Conservation (phyloP, 2,329 filamentous ascomycete genomes). For the Penicillium griseofulvum region DNA sequence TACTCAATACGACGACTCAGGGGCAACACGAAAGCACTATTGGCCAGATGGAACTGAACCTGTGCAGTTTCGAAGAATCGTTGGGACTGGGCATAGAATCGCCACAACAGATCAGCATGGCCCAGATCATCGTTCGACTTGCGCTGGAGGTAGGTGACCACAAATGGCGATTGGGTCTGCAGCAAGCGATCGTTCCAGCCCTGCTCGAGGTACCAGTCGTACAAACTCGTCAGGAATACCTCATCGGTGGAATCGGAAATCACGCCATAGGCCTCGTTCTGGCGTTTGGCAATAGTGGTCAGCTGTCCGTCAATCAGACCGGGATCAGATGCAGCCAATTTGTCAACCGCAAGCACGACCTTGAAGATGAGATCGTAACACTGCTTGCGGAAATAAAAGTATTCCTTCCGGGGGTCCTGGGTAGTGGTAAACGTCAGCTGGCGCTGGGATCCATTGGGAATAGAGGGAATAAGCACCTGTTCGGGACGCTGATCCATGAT, state of each 20-base stretch:
- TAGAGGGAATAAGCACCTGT: slow-evolving; percentile 39
- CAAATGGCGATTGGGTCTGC: slow-evolving; percentile 77
- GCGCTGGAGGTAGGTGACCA: slow-evolving; percentile 79
- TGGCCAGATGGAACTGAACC: slow-evolving; percentile 79
- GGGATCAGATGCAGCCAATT: slow-evolving; percentile 64
- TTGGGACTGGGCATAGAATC: slow-evolving; percentile 82
- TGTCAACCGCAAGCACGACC: slow-evolving; percentile 76
- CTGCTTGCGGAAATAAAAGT: slow-evolving; percentile 68
- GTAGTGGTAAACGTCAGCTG: slow-evolving; percentile 13
- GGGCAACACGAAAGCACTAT: slow-evolving; percentile 74
- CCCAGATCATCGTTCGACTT: slow-evolving; percentile 69
- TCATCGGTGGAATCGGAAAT: slow-evolving; percentile 87
- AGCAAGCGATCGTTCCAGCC: slow-evolving; percentile 84
- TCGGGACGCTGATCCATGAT: slow-evolving; percentile 76
- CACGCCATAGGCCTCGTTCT: slow-evolving; percentile 83
- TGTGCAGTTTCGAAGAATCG: slow-evolving; percentile 83
- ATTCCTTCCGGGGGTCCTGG: slow-evolving; percentile 63
- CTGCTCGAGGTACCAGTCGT: slow-evolving; percentile 91
- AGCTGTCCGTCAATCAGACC: slow-evolving; percentile 74
- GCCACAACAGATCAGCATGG: slow-evolving; percentile 88
- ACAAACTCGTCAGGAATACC: slow-evolving; percentile 93
- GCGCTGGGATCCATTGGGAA: slow-evolving; percentile 1
- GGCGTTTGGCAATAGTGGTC: slow-evolving; percentile 72
- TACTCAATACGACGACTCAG: slow-evolving; percentile 86
- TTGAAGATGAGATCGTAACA: slow-evolving; percentile 87